A percentile compares a stretch with the other conserved stretches of the same genome.
These are phyloP conservation scores for Pyrus betulifolia DNA, from an alignment of 306 rosid genomes.

Conservation along the genomic window DNA sequence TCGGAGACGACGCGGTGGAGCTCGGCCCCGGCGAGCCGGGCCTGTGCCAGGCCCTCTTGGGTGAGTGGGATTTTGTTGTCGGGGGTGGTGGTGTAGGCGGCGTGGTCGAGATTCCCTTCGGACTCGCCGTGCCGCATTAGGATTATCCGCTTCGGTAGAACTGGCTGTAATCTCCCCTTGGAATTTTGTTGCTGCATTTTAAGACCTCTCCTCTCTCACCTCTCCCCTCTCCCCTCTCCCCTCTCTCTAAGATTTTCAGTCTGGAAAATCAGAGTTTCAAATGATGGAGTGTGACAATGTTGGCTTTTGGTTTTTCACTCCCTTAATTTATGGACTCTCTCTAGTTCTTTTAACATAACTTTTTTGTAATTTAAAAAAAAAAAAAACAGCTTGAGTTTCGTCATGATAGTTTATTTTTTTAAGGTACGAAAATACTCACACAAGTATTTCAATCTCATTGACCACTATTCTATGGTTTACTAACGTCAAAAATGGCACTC, in stretches of 20 bases:
- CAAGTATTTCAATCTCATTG: rapidly evolving
- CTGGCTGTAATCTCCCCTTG: background rate
- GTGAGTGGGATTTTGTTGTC: conserved; percentile 63
- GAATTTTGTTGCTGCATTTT: conserved; percentile 11
- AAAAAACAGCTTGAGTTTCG: rapidly evolving
- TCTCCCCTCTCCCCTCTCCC: background rate
- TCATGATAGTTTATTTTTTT: rapidly evolving
- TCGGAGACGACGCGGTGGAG: conserved; percentile 28
- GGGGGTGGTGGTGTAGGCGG: conserved; percentile 57
- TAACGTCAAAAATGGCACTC: rapidly evolving
- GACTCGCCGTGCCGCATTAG: conserved; percentile 87
- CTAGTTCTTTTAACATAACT: background rate
- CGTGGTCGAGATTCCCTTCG: conserved; percentile 56
- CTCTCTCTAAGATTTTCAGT: background rate
- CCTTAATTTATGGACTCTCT: background rate
- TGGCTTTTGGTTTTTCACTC: background rate
- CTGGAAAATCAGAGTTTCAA: background rate
- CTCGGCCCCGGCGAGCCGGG: conserved; percentile 44
- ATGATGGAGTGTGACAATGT: background rate
- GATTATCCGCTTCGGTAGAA: conserved; percentile 72
- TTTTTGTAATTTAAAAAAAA: too few relatives aligned
- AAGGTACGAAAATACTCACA: rapidly evolving
- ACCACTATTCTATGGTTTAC: rapidly evolving
- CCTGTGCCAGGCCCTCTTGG: conserved; percentile 44
- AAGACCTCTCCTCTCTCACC: background rate